Conservation (phyloP, 2,329 filamentous ascomycete species). For the Pseudogymnoascus sp. region DNA sequence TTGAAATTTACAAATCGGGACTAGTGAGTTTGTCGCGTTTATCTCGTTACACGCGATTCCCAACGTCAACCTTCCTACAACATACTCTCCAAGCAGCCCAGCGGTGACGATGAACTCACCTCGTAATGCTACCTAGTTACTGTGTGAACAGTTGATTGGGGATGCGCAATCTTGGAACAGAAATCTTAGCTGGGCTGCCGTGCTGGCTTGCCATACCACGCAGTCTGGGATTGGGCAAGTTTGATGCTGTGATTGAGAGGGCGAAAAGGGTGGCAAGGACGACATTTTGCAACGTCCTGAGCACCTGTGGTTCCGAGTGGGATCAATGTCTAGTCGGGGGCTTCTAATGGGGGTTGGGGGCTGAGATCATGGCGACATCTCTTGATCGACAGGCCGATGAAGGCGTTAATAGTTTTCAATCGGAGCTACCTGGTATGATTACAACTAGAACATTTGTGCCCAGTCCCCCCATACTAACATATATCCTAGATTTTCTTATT, state of each 20-base stretch:
- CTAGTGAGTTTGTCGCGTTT: slow-evolving; percentile 10
- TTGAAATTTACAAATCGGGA: slow-evolving; percentile 9
- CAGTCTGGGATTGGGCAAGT: not conserved
- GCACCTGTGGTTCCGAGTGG: slow-evolving; percentile 16
- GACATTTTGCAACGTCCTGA: slow-evolving; percentile 27
- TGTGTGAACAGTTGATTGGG: slow-evolving; percentile 14
- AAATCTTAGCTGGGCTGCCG: slow-evolving; percentile 29
- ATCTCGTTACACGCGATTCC: slow-evolving; percentile 12
- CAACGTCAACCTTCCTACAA: slow-evolving; percentile 8
- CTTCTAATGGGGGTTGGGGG: slow-evolving; percentile 18
- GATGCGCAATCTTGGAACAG: slow-evolving; percentile 30
- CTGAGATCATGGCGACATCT: not conserved
- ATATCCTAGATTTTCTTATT: not conserved
- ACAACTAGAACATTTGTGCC: not conserved
- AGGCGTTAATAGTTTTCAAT: slow-evolving; percentile 31
- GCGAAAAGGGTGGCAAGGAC: slow-evolving; percentile 20
- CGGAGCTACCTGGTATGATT: slow-evolving; percentile 27
- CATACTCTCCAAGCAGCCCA: slow-evolving; percentile 19
- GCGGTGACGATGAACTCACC: slow-evolving; percentile 28
- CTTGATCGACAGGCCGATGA: slow-evolving; percentile 9
- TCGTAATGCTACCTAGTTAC: slow-evolving; percentile 9
- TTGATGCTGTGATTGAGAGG: not conserved
- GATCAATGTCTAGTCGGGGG: slow-evolving; percentile 12
- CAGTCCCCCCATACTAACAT: not conserved
- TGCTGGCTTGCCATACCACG: not conserved